Base-by-base conservation (phyloP, 495 filamentous ascomycete species). In the Neurospora sp. region DNA sequence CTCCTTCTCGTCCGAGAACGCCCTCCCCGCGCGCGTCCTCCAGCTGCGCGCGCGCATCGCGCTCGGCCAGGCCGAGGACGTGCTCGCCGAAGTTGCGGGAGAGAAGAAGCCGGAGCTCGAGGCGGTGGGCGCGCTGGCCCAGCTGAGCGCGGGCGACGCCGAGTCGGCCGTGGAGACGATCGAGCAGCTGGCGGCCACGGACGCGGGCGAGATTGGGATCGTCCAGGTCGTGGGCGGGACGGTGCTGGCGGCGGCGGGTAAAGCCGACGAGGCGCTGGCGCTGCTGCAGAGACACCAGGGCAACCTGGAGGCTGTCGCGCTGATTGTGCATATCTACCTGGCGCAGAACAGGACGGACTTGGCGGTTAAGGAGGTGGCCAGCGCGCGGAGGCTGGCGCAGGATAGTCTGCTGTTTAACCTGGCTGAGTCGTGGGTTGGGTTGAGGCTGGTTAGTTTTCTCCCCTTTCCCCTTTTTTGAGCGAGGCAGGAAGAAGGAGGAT, bases 331-430 rank as follows among this genome's bases (percentile, higher is more conserved):
- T 81, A 97, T 98, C 70, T 91, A 97, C 76, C 89, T 99, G 11
- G 88, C 91, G 71, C 93, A 96, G 77, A 97, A 98, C 85, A 88
- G 95, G 41, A 89, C 89, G 72, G 95, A 98, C 78, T 88, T 98
- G 40, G 96, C 96, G 5, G 76, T 92, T 6, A 97, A 97, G 81
- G 94, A 97, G 80, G 93, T 97, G 16, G 84, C 90, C 69, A 89
- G 91, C n/a, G 96, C 96, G 35, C 88, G 94, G 81, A 90, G 93
- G 80, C 98, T 94, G 93, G 96, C 94, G 5, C 96, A 99, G 82
- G 96, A 99, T 80, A 96, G 91, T 76, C 83, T 98, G 39, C 87
- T 98, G 46, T 92, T 98, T 73, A 99, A 99, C 80, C 81, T 99
- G 71, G 95, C 94, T 41, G 96, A 99, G 82, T 93, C 92, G 11